A percentile compares a stretch with the other conserved stretches of the same genome.
Conservation (phyloP, 306 rosid species). For the Inga laurina region DNA sequence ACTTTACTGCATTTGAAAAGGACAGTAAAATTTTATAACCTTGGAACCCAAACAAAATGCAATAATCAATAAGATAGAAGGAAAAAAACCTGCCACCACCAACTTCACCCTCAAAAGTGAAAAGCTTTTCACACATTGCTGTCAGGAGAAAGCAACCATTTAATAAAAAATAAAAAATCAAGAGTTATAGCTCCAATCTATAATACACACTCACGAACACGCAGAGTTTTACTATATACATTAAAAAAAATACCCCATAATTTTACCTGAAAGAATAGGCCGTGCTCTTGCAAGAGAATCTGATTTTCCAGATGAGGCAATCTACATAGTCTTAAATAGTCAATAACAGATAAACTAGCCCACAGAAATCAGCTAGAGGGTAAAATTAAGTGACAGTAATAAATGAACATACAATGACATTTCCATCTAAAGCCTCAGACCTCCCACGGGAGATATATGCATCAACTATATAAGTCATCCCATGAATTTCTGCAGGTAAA, state of each 20-base stretch:
- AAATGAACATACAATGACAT: slow-evolving; percentile 60
- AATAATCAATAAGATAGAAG: slow-evolving; percentile 24
- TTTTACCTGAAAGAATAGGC: slow-evolving; percentile 77
- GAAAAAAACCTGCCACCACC: slow-evolving; percentile 83
- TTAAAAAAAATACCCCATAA: slow-evolving; percentile 6
- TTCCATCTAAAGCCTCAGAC: slow-evolving; percentile 66
- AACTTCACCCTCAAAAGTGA: slow-evolving; percentile 80
- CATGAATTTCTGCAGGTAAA: slow-evolving; percentile 56
- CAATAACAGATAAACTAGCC: slow-evolving; percentile 23
- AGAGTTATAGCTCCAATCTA: slow-evolving; percentile 2
- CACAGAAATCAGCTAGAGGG: slow-evolving; percentile 21
- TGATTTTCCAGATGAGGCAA: slow-evolving; percentile 70
- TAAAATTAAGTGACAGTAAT: slow-evolving; percentile 11
- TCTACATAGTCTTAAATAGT: slow-evolving; percentile 47
- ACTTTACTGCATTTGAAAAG: slow-evolving; percentile 59
- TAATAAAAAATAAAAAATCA: slow-evolving; percentile 15
- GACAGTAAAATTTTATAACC: slow-evolving; percentile 11
- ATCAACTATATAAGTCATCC: slow-evolving; percentile 59
- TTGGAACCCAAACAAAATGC: slow-evolving; percentile 19
- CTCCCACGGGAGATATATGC: slow-evolving; percentile 60
- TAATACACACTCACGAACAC: background rate
- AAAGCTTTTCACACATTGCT: slow-evolving; percentile 90
- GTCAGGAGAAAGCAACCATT: slow-evolving; percentile 45
- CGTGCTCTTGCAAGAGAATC: slow-evolving; percentile 71
- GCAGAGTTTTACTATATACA: background rate